Evolutionary conservation across 2,329 filamentous ascomycete species (phyloP).

Genomic region (Alternaria sp.): DNA sequence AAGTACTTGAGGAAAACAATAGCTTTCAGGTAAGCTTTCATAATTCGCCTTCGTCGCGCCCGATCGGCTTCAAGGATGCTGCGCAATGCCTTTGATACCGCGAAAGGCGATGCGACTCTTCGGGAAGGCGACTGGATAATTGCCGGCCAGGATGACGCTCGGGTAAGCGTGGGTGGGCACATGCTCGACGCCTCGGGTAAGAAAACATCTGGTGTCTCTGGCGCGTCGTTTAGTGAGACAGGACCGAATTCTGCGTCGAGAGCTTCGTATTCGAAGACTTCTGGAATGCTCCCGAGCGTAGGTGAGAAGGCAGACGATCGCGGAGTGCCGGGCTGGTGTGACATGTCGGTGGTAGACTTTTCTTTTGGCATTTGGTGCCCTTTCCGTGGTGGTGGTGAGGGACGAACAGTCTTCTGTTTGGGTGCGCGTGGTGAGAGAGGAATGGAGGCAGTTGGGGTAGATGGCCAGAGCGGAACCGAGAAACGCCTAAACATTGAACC

Average conservation of each 20-base stretch:
- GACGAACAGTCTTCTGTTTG: constrained; percentile 13
- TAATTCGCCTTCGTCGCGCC: constrained; percentile 27
- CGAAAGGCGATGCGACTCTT: constrained; percentile 25
- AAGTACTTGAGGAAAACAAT: constrained; percentile 36
- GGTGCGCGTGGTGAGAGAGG: constrained; percentile 27
- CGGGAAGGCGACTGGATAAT: constrained; percentile 34
- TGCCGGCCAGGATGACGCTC: constrained; percentile 26
- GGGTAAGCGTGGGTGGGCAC: constrained; percentile 29
- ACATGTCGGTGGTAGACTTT: constrained; percentile 23
- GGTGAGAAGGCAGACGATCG: constrained; percentile 33
- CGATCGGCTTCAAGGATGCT: constrained; percentile 36
- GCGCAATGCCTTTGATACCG: constrained; percentile 32
- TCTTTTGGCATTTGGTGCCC: constrained; percentile 11
- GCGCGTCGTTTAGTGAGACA: constrained; percentile 27
- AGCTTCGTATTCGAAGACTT: constrained; percentile 36
- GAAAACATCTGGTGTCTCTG: constrained; percentile 27
- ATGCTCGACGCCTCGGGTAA: constrained; percentile 31
- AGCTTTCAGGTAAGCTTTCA: constrained; percentile 36
- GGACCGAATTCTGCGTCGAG: constrained; percentile 19
- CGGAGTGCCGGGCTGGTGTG: constrained; percentile 23
- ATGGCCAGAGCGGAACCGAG: constrained; percentile 28
- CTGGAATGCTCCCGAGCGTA: constrained; percentile 37
- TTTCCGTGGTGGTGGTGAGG: constrained; percentile 15
- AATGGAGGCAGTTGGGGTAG: constrained; percentile 23
- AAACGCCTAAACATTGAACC: constrained; percentile 25